Conservation (phyloP, 345 rosid genomes). For the Draba incana region DNA sequence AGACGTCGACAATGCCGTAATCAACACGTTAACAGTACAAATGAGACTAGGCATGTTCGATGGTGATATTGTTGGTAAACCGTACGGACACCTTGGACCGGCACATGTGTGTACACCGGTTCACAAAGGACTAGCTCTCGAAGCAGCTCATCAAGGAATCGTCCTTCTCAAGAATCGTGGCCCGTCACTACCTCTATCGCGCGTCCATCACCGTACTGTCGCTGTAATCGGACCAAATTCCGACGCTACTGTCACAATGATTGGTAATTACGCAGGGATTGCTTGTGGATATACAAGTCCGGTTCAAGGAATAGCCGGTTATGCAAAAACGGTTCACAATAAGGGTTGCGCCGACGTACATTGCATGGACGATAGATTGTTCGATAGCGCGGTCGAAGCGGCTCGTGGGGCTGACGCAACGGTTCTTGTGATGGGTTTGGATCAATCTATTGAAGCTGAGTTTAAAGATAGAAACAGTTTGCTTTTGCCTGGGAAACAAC, state of each 20-base stretch:
- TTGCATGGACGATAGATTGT: constrained; percentile 55
- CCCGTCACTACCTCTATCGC: constrained; percentile 64
- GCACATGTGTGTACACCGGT: constrained; percentile 74
- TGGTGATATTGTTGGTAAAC: constrained; percentile 63
- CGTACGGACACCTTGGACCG: constrained; percentile 66
- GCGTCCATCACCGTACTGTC: constrained; percentile 51
- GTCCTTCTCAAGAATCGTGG: constrained; percentile 79
- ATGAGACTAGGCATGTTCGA: constrained; percentile 95
- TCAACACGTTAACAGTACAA: constrained; percentile 70
- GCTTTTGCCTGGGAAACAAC: constrained; percentile 79
- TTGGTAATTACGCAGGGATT: constrained; percentile 95
- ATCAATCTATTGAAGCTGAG: constrained; percentile 88
- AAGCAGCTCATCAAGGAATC: constrained; percentile 90
- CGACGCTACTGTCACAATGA: constrained; percentile 74
- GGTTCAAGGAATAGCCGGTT: constrained; percentile 61
- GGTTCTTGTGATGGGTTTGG: constrained; percentile 84
- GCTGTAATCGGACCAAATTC: constrained; percentile 90
- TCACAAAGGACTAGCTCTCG: constrained; percentile 80
- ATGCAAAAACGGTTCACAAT: constrained; percentile 54
- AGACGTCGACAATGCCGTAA: constrained; percentile 63
- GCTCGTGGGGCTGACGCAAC: constrained; percentile 69
- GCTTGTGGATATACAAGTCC: constrained; percentile 82
- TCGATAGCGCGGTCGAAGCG: constrained; percentile 54
- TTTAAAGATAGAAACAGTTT: constrained; percentile 64
- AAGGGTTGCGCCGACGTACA: constrained; percentile 71